Percentiles rank a stretch among this genome's conserved stretches.
These are phyloP conservation scores for Sherardia arvensis DNA, from an alignment of 257 asterid species.

Conservation along the genomic window DNA sequence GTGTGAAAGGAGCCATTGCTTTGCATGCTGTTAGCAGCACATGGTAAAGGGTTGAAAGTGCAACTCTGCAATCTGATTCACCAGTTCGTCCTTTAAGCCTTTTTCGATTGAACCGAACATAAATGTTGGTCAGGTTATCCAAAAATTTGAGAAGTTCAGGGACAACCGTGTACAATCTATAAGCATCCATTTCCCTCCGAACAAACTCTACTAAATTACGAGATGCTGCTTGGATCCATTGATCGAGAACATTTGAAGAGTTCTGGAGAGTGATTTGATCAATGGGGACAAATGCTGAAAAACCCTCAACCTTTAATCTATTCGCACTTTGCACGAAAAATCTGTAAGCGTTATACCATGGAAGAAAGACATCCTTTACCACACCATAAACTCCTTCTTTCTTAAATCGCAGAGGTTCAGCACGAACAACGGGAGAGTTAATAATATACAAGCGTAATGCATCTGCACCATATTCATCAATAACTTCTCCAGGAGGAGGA, in stretches of 20 bases:
- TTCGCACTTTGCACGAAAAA: constrained; percentile 95
- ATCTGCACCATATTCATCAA: constrained; percentile 95
- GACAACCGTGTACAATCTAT: constrained; percentile 85
- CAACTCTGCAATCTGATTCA: constrained; percentile 81
- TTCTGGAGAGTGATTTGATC: constrained; percentile 56
- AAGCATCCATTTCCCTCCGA: constrained; percentile 92
- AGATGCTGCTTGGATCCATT: constrained; percentile 93
- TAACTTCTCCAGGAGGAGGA: constrained; percentile 92
- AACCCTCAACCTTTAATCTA: constrained; percentile 78
- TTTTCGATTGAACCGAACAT: constrained; percentile 88
- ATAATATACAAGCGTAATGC: constrained; percentile 86
- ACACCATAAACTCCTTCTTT: constrained; percentile 90
- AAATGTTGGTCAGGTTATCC: constrained; percentile 85
- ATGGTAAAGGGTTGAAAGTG: constrained; percentile 86
- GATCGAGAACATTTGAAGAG: constrained; percentile 87
- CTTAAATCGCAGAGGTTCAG: constrained; percentile 92
- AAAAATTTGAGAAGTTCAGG: constrained; percentile 84
- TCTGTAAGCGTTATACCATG: constrained; percentile 99
- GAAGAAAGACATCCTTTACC: constrained; percentile 88
- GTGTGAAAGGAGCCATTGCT: constrained; percentile 97
- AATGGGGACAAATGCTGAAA: constrained; percentile 69
- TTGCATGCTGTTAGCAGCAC: constrained; percentile 91
- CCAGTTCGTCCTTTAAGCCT: constrained; percentile 93
- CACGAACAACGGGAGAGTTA: constrained; percentile 97
- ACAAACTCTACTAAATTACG: constrained; percentile 91